Base-by-base conservation (phyloP, 2,329 filamentous ascomycete genomes). In the Alternaria sp. region DNA sequence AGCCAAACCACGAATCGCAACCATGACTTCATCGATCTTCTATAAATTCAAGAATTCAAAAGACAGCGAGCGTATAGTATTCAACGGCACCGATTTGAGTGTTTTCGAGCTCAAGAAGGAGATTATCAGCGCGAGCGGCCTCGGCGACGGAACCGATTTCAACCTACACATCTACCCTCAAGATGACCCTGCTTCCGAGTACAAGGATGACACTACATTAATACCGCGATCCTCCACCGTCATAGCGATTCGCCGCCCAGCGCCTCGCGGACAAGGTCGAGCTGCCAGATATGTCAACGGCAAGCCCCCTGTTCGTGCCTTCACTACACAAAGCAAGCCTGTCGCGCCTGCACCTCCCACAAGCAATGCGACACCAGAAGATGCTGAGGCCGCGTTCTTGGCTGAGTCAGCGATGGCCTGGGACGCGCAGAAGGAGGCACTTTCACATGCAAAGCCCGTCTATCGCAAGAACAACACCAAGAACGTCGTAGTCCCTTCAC, bases 31-130 rank as follows among this genome's bases (percentile, higher is more conserved):
- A 58, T 98, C 94, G 69, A 95, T 99, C 77, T 98, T 97, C 83
- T 99, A 97, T 91, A 97, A 97, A 83, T 99, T 99, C 89, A 98
- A 97, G 83, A 98, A 94, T 71, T 93, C 96, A 78, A 97, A 93
- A 83, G 95, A 98, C 78, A 92, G 93, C 62, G 93, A 93, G 59
- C 89, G 94, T 76, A 93, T 99, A 74, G 92, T 94, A 76, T 98
- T 99, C 80, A 94, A 99, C 81, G 95, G 95, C 77, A 97, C 94
- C 73, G 93, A 93, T 80, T 96, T 98, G 77, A 97, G 94, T 63
- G 95, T 98, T 66, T 99, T 98, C 82, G 96, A 99, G 78, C 86
- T 99, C 77, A 99, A 99, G 84, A 91, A 94, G 83, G 95, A 98
- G 82, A 99, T 99, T 75, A 99, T 99, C 83, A 89, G 87, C 79